Percentiles rank a stretch among this genome's conserved stretches.
Conservation (phyloP, 306 rosid species). For the Quercus parvula region DNA sequence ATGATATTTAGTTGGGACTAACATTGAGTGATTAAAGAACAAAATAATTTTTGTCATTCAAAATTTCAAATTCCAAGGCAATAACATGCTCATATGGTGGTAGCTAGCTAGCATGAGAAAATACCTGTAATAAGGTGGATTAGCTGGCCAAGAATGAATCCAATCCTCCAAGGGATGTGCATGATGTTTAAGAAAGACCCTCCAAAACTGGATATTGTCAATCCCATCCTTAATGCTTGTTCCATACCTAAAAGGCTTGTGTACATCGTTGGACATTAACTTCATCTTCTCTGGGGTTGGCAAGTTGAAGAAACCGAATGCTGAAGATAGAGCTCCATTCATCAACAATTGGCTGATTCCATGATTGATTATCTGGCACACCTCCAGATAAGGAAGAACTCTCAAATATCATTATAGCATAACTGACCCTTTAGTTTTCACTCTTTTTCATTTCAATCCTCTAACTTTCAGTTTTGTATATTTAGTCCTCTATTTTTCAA, state of each 20-base stretch:
- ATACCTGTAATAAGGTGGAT: constrained; percentile 42
- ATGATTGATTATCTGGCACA: constrained; percentile 44
- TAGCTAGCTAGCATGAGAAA: too few species aligned
- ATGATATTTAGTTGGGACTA: too few species aligned
- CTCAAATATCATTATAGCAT: too few species aligned
- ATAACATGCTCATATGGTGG: too few species aligned
- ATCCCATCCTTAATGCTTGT: constrained; percentile 5
- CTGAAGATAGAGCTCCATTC: constrained; percentile 33
- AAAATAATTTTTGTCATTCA: too few species aligned
- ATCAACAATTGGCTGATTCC: constrained; percentile 38
- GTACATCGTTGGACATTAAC: constrained; percentile 44
- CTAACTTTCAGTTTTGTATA: too few species aligned
- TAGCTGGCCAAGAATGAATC: constrained; percentile 48
- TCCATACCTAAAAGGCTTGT: constrained; percentile 39
- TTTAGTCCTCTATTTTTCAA: too few species aligned
- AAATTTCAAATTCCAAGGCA: too few species aligned
- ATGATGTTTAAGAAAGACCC: constrained; percentile 59
- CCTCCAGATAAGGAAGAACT: background rate
- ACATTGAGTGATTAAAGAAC: too few species aligned
- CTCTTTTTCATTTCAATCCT: too few species aligned
- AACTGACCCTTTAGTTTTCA: too few species aligned
- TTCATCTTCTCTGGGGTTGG: constrained; percentile 38
- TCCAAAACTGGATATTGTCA: constrained; percentile 47
- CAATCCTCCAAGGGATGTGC: constrained; percentile 51
- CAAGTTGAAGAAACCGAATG: constrained; percentile 38